Evolutionary conservation across 176 grass and related monocot genomes (phyloP).

Genomic region (Thinopyrum elongatum): DNA sequence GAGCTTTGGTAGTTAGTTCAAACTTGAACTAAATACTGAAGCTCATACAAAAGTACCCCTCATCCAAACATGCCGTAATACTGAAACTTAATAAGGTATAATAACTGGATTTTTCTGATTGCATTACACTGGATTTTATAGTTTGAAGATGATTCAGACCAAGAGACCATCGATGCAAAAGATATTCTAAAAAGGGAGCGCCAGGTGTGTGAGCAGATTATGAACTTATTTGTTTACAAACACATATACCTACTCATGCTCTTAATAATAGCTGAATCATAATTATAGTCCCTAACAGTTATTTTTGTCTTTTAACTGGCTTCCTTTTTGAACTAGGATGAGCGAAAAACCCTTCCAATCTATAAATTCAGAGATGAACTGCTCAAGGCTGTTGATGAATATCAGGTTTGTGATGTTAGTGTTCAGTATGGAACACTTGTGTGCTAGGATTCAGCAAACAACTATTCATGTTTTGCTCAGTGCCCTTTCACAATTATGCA

Average conservation of each 20-base stretch:
- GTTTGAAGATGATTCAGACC: constrained; percentile 53
- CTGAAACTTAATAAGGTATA: not conserved
- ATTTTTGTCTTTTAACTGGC: not conserved
- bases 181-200: constrained; percentile 67
- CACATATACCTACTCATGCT: not conserved
- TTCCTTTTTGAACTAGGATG: constrained; percentile 54
- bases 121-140: constrained; percentile 13
- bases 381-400: constrained; percentile 67
- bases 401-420: constrained; percentile 63
- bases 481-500: not conserved
- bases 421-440: not conserved
- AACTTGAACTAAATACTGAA: constrained; percentile 5
- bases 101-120: not conserved
- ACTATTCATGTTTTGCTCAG: constrained; percentile 3
- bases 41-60: constrained; percentile 2
- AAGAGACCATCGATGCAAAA: constrained; percentile 65
- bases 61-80: not conserved
- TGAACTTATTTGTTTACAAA: constrained; percentile 15
- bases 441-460: not conserved
- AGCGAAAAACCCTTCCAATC: constrained; percentile 89
- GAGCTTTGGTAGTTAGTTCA: not conserved
- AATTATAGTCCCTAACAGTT: not conserved
- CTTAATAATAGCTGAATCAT: not conserved
- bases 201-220: constrained; percentile 44
- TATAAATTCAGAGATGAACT: constrained; percentile 83